Evolutionary conservation across 305 asterid species (phyloP).

Genomic region (Fraxinus nigra): DNA sequence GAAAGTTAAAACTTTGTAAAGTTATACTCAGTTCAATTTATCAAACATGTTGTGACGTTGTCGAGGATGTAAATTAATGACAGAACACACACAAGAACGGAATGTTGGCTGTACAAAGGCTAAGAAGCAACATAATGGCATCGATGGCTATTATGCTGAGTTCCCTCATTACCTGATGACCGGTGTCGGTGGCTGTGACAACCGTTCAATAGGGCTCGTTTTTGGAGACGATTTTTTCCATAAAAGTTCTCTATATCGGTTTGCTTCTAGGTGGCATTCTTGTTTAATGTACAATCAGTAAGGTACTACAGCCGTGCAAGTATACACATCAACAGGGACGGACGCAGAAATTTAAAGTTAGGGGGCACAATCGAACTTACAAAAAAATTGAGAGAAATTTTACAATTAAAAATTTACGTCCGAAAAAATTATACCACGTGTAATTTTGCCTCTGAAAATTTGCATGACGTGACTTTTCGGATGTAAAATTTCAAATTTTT

Average conservation of each 20-base stretch:
- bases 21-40: not conserved
- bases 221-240: slow-evolving; percentile 42
- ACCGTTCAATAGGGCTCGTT: slow-evolving; percentile 21
- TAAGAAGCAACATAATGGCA: slow-evolving; percentile 90
- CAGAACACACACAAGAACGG: slow-evolving; percentile 66
- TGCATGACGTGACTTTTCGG: too few relatives aligned
- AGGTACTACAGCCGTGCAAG: slow-evolving; percentile 87
- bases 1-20: not conserved
- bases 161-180: slow-evolving; percentile 77
- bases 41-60: not conserved
- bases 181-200: slow-evolving; percentile 22
- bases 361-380: too few relatives aligned
- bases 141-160: slow-evolving; percentile 81
- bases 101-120: slow-evolving; percentile 69
- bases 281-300: slow-evolving; percentile 74
- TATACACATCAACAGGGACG: slow-evolving; percentile 47
- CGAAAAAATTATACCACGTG: too few relatives aligned
- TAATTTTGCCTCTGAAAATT: too few relatives aligned
- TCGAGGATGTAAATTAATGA: not conserved
- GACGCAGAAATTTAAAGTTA: too few relatives aligned
- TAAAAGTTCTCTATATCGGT: slow-evolving; percentile 58
- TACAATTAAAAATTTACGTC: too few relatives aligned
- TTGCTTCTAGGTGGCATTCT: slow-evolving; percentile 71
- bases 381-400: too few relatives aligned
- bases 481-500: too few relatives aligned